Conservation (phyloP, 306 rosid genomes). For the Fragaria vesca region DNA sequence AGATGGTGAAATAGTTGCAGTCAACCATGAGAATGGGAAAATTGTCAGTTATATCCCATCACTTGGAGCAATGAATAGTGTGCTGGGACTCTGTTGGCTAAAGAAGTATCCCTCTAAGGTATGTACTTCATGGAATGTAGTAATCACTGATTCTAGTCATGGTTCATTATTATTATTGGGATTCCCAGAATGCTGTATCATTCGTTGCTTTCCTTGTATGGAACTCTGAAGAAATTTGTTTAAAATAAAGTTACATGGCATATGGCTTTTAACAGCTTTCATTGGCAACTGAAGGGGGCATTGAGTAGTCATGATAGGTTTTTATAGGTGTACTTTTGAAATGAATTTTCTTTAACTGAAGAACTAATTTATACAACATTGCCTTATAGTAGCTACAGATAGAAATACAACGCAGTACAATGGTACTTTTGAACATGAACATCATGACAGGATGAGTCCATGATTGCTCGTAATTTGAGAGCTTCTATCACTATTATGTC, state of each 20-base stretch:
- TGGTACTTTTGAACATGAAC: neutral
- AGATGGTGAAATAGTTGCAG: constrained; percentile 80
- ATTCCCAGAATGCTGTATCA: neutral
- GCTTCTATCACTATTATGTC: constrained; percentile 4
- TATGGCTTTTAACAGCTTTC: constrained; percentile 4
- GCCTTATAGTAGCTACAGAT: neutral
- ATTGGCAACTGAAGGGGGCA: constrained; percentile 4
- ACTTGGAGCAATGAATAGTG: constrained; percentile 80
- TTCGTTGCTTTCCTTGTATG: neutral
- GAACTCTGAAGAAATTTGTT: neutral
- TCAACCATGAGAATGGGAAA: constrained; percentile 71
- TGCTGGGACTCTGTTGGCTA: constrained; percentile 87
- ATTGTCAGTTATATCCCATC: constrained; percentile 67
- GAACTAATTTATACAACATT: neutral
- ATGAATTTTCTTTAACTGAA: neutral
- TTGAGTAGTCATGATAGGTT: neutral
- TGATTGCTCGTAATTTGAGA: neutral
- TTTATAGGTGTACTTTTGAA: neutral
- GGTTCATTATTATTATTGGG: constrained; percentile 14
- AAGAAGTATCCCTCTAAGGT: constrained; percentile 83
- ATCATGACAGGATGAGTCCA: constrained; percentile 1
- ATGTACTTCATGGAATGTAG: constrained; percentile 26
- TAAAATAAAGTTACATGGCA: neutral
- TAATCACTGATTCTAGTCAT: neutral
- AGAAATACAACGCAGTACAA: neutral